Evolutionary conservation across 2,329 filamentous ascomycete species (phyloP), one percentile per base, ranked within the genome.

Genomic region (Talaromyces albobiverticillius): DNA sequence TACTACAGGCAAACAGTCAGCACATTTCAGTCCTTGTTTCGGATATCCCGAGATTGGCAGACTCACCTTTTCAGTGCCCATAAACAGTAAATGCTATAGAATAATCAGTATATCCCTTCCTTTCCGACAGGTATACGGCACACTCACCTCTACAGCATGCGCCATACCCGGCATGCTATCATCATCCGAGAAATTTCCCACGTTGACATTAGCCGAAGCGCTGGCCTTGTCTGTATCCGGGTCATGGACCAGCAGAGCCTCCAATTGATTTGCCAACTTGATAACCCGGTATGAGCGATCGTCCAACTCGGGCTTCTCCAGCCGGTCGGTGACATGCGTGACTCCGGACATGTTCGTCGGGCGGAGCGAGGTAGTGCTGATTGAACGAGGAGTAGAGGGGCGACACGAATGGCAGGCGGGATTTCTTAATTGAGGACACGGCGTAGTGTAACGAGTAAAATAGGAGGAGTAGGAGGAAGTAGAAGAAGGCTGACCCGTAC

Each of bases 191-290:
- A 96, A 96, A 72, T 90, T 95, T 58, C 94, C 94, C 32, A 96
- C 93, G 71, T 95, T 92, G 67, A 97, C 92, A 69, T 97, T 94
- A 67, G 97, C 85, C 48, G 93, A 89, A 9, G 93, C 94, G 65
- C 91, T 95, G 60, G 94, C 92, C 80, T 97, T 97, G 79, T 99
- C 94, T 7, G 94, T 96, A 59, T 95, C 87, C 1, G 89, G 83
- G 74, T 99, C 94, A 69, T 97, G 93, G 53, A 97, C 94, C 47
- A 99, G 77, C 16, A 99, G 79, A 7, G 86, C 93, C 77, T 99
- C 93, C 14, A 99, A 82, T 70, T 92, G 81, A 72, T 99, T 99
- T 45, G 83, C 77, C 51, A 99, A 80, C 51, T 85, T 83, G 62
- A 97, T 86, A 59, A 99, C 90, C 55, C 93, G 83, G 70, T 99